A percentile compares a stretch with the other conserved stretches of the same genome.
phyloP scores from a whole-genome alignment of 495 filamentous ascomycete genomes.

The Hypoxylon perforatum region DNA sequence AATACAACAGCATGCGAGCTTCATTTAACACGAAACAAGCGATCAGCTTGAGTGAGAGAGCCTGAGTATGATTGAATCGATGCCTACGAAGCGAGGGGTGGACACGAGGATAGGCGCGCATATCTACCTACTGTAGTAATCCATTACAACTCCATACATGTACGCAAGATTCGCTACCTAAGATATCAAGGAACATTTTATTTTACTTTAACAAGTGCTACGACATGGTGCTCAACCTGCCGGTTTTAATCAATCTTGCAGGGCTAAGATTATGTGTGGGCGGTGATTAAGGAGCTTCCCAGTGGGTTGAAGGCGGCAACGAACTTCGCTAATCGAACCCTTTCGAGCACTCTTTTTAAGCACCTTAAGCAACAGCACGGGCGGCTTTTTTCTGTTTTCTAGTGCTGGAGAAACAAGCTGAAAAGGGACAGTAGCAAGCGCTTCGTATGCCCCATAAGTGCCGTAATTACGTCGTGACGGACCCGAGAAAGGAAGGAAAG shows the following conservation, averaged over 20 bases:
- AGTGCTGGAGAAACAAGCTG: constrained; percentile 15
- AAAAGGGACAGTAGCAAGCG: constrained; percentile 24
- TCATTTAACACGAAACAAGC: constrained; percentile 4
- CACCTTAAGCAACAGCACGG: no score
- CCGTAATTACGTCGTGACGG: constrained; percentile 3
- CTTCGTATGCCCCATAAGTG: constrained; percentile 8
- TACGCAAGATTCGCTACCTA: no score
- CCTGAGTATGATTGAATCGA: neutral
- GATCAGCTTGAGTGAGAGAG: constrained; percentile 1
- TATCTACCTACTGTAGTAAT: constrained; percentile 22
- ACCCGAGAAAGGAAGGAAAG: constrained; percentile 32
- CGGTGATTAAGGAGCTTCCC: no score
- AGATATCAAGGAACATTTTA: neutral
- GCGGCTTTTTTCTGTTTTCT: neutral
- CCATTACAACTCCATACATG: neutral
- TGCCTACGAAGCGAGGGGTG: neutral
- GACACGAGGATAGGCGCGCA: constrained; percentile 5
- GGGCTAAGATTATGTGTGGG: constrained; percentile 15
- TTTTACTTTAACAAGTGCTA: constrained; percentile 12
- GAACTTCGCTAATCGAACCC: no score
- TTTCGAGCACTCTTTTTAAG: no score
- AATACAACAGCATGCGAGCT: constrained; percentile 17
- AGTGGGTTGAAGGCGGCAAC: no score
- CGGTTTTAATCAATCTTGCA: constrained; percentile 30
- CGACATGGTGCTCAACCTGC: constrained; percentile 17